These are phyloP conservation scores for Debaryomyces tyrocola DNA, from an alignment of 805 yeast species.

Conservation along the genomic window DNA sequence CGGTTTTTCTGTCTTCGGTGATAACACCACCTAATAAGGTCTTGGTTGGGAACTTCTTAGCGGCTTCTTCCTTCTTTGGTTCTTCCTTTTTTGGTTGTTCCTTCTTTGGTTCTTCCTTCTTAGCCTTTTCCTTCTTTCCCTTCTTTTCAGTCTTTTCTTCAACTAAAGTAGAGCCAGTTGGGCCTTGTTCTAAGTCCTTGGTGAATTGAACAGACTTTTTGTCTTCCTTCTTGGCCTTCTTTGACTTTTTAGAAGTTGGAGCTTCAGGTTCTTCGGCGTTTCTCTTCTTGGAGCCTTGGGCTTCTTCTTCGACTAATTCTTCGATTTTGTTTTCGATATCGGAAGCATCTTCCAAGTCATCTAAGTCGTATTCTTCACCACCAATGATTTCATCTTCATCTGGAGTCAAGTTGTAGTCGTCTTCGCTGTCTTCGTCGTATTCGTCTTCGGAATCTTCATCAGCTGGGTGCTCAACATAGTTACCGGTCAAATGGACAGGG, in stretches of 20 bases:
- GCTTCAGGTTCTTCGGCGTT: constrained; percentile 31
- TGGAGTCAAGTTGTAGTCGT: constrained; percentile 62
- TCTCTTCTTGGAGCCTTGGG: constrained; percentile 33
- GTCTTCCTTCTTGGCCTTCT: constrained; percentile 47
- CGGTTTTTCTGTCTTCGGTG: constrained; percentile 87
- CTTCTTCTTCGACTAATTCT: constrained; percentile 64
- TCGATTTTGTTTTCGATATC: constrained; percentile 73
- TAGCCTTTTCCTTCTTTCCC: constrained; percentile 24
- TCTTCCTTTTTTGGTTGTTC: constrained; percentile 24
- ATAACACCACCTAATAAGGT: constrained; percentile 90
- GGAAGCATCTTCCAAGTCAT: constrained; percentile 65
- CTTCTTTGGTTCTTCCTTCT: constrained; percentile 28
- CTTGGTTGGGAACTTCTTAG: constrained; percentile 61
- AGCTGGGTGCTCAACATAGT: constrained; percentile 93
- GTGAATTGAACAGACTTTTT: constrained; percentile 81
- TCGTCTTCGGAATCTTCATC: constrained; percentile 64
- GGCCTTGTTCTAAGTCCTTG: constrained; percentile 92
- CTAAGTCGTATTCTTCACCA: constrained; percentile 55
- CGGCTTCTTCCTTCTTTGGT: constrained; percentile 10
- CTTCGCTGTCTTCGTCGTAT: constrained; percentile 49
- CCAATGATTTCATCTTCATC: constrained; percentile 71
- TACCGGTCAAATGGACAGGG: constrained; percentile 89
- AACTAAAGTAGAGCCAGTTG: constrained; percentile 55
- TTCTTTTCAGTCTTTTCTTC: constrained; percentile 24
- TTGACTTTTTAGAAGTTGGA: constrained; percentile 20